Evolutionary conservation across 2,329 filamentous ascomycete species (phyloP).

Genomic region (Paecilomyces sp.): DNA sequence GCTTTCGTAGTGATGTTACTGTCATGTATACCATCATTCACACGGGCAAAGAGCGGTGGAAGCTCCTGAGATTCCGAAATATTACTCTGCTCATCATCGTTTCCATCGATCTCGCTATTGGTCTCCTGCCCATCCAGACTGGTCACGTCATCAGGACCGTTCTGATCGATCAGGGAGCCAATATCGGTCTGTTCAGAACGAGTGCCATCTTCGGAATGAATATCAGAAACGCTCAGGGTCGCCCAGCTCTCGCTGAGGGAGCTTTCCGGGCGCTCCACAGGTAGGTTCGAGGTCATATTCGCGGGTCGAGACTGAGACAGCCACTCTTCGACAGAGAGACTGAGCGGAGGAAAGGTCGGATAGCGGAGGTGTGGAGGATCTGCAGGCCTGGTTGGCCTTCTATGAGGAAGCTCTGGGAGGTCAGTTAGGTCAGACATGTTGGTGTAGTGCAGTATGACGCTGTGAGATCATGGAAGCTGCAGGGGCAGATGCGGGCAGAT

Average conservation of each 20-base stretch:
- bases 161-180: conserved; percentile 36
- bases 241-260: conserved; percentile 42
- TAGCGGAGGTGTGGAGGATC: conserved; percentile 28
- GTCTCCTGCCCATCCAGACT: conserved; percentile 35
- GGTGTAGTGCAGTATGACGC: conserved; percentile 8
- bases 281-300: conserved; percentile 30
- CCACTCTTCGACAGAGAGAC: conserved; percentile 34
- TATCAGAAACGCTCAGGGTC: conserved; percentile 36
- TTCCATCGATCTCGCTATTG: conserved; percentile 26
- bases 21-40: conserved; percentile 23
- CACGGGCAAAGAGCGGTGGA: conserved; percentile 19
- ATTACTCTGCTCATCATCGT: conserved; percentile 23
- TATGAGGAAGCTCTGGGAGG: conserved; percentile 24
- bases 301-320: conserved; percentile 34
- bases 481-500: conserved; percentile 3
- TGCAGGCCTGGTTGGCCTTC: conserved; percentile 19
- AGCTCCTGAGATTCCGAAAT: conserved; percentile 22
- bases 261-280: conserved; percentile 17
- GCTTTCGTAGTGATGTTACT: conserved; percentile 28
- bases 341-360: conserved; percentile 33
- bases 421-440: conserved; percentile 26
- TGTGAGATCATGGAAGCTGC: conserved; percentile 12
- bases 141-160: conserved; percentile 36
- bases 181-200: conserved; percentile 38
- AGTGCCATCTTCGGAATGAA: conserved; percentile 38